Conservation (phyloP, 345 rosid genomes). For the Reutealis trisperma region DNA sequence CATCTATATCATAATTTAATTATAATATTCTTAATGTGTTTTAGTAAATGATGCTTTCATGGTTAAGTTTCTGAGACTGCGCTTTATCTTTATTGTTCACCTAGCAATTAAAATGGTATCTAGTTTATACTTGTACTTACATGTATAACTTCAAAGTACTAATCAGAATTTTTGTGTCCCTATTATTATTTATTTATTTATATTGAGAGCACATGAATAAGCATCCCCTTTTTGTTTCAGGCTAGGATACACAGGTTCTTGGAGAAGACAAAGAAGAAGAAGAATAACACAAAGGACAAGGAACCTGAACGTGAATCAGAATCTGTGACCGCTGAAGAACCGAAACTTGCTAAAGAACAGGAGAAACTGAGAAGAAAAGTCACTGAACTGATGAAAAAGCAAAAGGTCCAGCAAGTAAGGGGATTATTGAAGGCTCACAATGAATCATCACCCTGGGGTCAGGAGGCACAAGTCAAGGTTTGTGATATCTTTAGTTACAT, state of each 20-base stretch:
- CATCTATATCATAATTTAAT: too few relatives aligned
- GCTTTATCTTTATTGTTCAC: background rate
- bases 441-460: conserved; percentile 83
- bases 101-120: background rate
- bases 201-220: conserved; percentile 18
- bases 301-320: conserved; percentile 39
- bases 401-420: conserved; percentile 62
- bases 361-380: conserved; percentile 63
- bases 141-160: background rate
- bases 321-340: conserved; percentile 33
- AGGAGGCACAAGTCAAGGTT: conserved; percentile 88
- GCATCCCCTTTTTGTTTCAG: conserved; percentile 42
- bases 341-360: conserved; percentile 41
- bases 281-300: conserved; percentile 31
- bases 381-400: conserved; percentile 57
- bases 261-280: conserved; percentile 66
- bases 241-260: conserved; percentile 68
- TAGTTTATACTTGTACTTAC: background rate
- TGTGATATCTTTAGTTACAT: conserved; percentile 23
- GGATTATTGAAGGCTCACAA: conserved; percentile 57
- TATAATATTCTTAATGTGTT: too few relatives aligned
- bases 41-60: background rate
- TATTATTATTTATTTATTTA: background rate
- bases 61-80: background rate
- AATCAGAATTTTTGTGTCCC: background rate